These are phyloP conservation scores for Mentha longifolia DNA, from an alignment of 257 asterid genomes.

Conservation along the genomic window DNA sequence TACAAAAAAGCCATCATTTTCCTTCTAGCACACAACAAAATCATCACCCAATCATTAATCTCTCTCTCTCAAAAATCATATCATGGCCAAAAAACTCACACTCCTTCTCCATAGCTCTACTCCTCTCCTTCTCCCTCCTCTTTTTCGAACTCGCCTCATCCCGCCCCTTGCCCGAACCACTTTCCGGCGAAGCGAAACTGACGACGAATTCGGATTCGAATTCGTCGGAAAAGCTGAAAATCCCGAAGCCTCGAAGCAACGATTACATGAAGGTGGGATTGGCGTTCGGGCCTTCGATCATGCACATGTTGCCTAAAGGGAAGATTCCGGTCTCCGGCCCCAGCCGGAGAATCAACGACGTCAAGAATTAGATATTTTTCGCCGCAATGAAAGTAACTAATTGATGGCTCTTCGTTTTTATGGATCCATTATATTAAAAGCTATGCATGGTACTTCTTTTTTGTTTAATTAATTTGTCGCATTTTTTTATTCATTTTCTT, in stretches of 20 bases:
- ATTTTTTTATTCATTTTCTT: slow-evolving; percentile 31
- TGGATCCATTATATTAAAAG: background rate
- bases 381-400: background rate
- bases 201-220: background rate
- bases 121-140: slow-evolving; percentile 26
- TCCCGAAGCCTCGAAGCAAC: background rate
- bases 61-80: background rate
- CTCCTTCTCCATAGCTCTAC: slow-evolving; percentile 8
- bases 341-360: slow-evolving; percentile 39
- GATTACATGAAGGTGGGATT: slow-evolving; percentile 11
- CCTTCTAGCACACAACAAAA: slow-evolving; percentile 22
- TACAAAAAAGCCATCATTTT: background rate
- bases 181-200: background rate
- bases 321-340: slow-evolving; percentile 46
- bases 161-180: background rate
- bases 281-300: slow-evolving; percentile 23
- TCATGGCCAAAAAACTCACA: slow-evolving; percentile 29
- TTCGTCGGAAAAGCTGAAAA: background rate
- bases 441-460: background rate
- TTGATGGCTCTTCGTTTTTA: slow-evolving; percentile 18
- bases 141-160: slow-evolving; percentile 3
- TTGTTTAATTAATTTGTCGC: background rate
- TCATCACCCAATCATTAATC: slow-evolving; percentile 20
- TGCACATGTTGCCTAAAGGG: slow-evolving; percentile 51
- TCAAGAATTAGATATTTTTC: slow-evolving; percentile 30